These are phyloP conservation scores for Ceratobasidium sp. DNA, from an alignment of 1,284 basidiomycete genomes.

Conservation along the genomic window DNA sequence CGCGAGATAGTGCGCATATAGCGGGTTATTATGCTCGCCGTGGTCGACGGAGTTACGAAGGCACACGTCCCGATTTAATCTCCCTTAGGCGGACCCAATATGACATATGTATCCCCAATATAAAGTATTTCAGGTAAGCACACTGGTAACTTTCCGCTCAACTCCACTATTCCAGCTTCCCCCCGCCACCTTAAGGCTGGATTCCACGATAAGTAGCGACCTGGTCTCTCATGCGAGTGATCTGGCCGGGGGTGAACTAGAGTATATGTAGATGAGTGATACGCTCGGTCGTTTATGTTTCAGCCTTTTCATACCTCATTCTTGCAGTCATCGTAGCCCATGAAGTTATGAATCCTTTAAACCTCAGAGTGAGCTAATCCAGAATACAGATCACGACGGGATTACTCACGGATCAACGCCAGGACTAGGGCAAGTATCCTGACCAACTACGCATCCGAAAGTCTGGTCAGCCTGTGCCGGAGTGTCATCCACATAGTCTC, in stretches of 20 bases:
- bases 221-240: slow-evolving; percentile 60
- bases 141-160: too few relatives aligned
- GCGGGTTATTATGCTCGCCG: too few relatives aligned
- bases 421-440: slow-evolving; percentile 43
- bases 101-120: too few relatives aligned
- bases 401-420: slow-evolving; percentile 38
- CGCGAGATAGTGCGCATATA: too few relatives aligned
- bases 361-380: neutral
- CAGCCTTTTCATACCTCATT: slow-evolving; percentile 9
- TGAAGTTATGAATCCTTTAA: slow-evolving; percentile 23
- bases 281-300: neutral
- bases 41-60: too few relatives aligned
- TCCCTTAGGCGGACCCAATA: too few relatives aligned
- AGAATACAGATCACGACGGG: neutral
- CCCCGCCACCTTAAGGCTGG: slow-evolving; percentile 45
- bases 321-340: slow-evolving; percentile 50
- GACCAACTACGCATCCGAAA: slow-evolving; percentile 39
- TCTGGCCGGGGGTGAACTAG: slow-evolving; percentile 64
- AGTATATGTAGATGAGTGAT: neutral
- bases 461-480: slow-evolving; percentile 46
- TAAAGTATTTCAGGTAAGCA: too few relatives aligned
- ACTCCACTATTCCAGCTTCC: too few relatives aligned
- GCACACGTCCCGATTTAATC: too few relatives aligned
- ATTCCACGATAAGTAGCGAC: slow-evolving; percentile 64
- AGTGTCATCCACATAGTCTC: slow-evolving; percentile 53